phyloP scores from a whole-genome alignment of 2,329 filamentous ascomycete species.

The Colletotrichum horii region DNA sequence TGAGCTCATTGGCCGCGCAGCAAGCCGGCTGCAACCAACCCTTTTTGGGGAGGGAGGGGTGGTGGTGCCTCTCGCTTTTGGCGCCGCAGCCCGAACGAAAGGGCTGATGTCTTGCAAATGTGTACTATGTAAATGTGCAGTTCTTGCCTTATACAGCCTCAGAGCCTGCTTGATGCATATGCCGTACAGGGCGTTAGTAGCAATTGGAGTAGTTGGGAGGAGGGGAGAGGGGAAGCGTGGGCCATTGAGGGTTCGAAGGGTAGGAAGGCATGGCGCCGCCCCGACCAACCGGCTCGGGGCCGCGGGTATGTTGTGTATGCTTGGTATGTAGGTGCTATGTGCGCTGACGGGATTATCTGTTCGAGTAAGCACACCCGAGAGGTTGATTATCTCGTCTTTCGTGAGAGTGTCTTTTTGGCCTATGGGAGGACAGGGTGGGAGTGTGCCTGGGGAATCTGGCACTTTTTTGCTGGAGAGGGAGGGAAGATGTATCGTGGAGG shows the following conservation, averaged over 20 bases:
- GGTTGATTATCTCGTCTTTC: background rate
- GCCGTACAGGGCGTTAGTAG: background rate
- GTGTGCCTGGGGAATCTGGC: background rate
- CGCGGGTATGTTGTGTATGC: background rate
- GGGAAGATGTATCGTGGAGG: background rate
- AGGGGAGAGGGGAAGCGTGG: background rate
- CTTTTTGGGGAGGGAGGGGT: background rate
- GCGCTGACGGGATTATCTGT: background rate
- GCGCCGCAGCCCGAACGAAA: background rate
- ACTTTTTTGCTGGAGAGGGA: background rate
- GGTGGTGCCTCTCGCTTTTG: background rate
- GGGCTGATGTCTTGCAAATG: background rate
- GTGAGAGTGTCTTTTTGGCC: background rate
- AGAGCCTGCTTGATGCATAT: background rate
- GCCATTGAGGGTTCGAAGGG: background rate
- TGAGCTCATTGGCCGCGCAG: conserved; percentile 4
- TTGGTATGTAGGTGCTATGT: background rate
- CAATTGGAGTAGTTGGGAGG: background rate
- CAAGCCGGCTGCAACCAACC: conserved; percentile 4
- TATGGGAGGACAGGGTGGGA: background rate
- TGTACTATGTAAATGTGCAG: background rate
- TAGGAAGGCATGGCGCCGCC: background rate
- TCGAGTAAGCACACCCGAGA: conserved; percentile 6
- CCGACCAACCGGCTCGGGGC: conserved; percentile 9
- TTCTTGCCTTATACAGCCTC: background rate